A percentile compares a stretch with the other conserved stretches of the same genome.
phyloP scores from a whole-genome alignment of 139 green algal genomes.

The Medakamo hakoo region DNA sequence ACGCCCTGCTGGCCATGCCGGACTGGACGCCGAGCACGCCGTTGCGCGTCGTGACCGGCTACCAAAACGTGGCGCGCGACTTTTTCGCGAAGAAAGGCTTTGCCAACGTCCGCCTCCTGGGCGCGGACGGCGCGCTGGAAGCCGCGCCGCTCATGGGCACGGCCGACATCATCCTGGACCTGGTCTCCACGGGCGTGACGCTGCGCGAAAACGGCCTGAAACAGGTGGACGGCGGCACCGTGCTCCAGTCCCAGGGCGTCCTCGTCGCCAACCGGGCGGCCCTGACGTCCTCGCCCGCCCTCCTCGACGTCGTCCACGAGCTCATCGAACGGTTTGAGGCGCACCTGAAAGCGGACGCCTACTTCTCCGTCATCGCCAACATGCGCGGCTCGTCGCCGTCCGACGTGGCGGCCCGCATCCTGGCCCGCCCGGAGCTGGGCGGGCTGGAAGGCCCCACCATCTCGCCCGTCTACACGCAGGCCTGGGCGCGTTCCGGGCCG shows the following conservation, averaged over 20 bases:
- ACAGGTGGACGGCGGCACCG: constrained; percentile 57
- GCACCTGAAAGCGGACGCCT: constrained; percentile 73
- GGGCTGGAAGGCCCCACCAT: constrained; percentile 86
- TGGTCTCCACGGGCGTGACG: constrained; percentile 83
- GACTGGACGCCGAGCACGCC: constrained; percentile 60
- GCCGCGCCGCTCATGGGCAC: constrained; percentile 90
- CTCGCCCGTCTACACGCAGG: constrained; percentile 42
- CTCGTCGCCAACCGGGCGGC: constrained; percentile 66
- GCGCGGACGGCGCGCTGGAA: constrained; percentile 83
- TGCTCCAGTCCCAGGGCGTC: constrained; percentile 68
- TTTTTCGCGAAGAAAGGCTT: constrained; percentile 82
- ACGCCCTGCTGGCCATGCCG: constrained; percentile 59
- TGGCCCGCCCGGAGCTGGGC: constrained; percentile 28
- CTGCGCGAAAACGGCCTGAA: constrained; percentile 97
- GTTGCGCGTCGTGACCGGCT: constrained; percentile 59
- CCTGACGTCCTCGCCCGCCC: constrained; percentile 39
- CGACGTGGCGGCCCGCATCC: constrained; percentile 55
- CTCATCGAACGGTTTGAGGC: constrained; percentile 92
- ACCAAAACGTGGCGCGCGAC: constrained; percentile 41
- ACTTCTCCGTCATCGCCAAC: constrained; percentile 83
- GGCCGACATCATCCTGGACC: constrained; percentile 95
- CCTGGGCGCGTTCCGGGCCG: too few species aligned
- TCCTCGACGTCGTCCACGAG: constrained; percentile 64
- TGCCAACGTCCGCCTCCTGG: constrained; percentile 68
- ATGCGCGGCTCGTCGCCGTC: constrained; percentile 58